Evolutionary conservation across 2,329 filamentous ascomycete species (phyloP), one percentile per base, ranked within the genome.

Genomic region (Pseudogymnoascus pannorum): DNA sequence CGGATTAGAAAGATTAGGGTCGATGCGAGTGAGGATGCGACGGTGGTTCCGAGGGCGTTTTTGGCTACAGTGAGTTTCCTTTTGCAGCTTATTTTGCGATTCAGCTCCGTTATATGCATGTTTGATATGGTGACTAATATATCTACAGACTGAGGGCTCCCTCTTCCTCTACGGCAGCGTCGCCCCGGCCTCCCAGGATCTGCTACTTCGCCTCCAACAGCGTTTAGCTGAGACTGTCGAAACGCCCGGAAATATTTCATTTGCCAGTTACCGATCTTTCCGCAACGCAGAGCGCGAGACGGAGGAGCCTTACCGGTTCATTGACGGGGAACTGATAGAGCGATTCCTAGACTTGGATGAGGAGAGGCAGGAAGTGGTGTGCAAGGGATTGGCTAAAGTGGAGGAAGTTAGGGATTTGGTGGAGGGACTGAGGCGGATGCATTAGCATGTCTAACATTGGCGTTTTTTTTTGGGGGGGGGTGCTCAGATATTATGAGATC

Each of bases 261-360:
- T 96, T 73, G 83, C 85, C 38, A 78, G 81, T 20, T 99, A 90
- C 77, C 84, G 94, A n/a, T 88, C 88, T 0, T 96, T 93, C 76
- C 85, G 85, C 64, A 95, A 86, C 60, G 79, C 84, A 22, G 86
- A 88, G 24, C 78, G 87, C 16, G 84, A 89, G 63, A 83, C 84
- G 0, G 86, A 89, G 0, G 90, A 88, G 38, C 93, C 94, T 0
- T 89, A 85, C 70, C 82, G 93, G 1, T 97, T 97, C 69, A 84
- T 99, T 11, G 94, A 99, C 70, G 94, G 93, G 0, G 93, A 97
- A 72, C 78, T 97, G 68, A 80, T 99, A 11, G 93, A 97, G 75
- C 76, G 84, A 59, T 97, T 97, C 71, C 74, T 97, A 66, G 87
- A 92, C 65, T 77, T 89, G 65, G 79, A 82, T 51, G 84, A 87